Conservation (phyloP, 106 monocot genomes). For the Phalaenopsis equestris region DNA sequence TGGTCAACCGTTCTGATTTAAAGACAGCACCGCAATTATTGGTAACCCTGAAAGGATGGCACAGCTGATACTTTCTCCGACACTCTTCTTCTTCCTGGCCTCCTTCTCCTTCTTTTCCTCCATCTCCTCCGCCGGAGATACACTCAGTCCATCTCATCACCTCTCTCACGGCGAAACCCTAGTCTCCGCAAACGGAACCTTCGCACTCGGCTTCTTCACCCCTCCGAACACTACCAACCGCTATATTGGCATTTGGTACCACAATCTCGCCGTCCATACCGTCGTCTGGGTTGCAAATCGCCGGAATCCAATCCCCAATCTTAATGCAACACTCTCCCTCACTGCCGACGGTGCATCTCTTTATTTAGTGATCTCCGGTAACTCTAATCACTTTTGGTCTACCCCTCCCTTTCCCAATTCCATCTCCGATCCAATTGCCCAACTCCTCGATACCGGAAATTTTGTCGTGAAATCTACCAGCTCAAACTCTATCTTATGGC, state of each 20-base stretch:
- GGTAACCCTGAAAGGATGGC: background rate
- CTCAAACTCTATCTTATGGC: conserved; percentile 20
- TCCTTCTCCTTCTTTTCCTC: background rate
- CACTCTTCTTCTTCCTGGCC: background rate
- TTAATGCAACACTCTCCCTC: conserved; percentile 11
- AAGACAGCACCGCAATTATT: no score
- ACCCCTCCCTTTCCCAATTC: background rate
- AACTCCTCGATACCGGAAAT: conserved; percentile 43
- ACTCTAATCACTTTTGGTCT: conserved; percentile 10
- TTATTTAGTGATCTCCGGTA: conserved; percentile 3
- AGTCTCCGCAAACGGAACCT: conserved; percentile 25
- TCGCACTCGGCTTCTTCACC: conserved; percentile 55
- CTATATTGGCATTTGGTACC: conserved; percentile 50
- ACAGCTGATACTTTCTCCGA: background rate
- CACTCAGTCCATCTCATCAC: conserved; percentile 10
- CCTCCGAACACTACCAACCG: conserved; percentile 16
- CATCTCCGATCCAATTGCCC: background rate
- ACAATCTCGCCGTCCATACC: conserved; percentile 14
- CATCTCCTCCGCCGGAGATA: conserved; percentile 7
- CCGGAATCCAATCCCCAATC: conserved; percentile 5
- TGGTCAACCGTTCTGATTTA: no score
- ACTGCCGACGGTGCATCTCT: conserved; percentile 9
- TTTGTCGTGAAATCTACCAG: conserved; percentile 9
- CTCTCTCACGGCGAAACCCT: conserved; percentile 28
- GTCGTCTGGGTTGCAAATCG: conserved; percentile 51